phyloP scores from a whole-genome alignment of 306 rosid species.

The Inga laurina region DNA sequence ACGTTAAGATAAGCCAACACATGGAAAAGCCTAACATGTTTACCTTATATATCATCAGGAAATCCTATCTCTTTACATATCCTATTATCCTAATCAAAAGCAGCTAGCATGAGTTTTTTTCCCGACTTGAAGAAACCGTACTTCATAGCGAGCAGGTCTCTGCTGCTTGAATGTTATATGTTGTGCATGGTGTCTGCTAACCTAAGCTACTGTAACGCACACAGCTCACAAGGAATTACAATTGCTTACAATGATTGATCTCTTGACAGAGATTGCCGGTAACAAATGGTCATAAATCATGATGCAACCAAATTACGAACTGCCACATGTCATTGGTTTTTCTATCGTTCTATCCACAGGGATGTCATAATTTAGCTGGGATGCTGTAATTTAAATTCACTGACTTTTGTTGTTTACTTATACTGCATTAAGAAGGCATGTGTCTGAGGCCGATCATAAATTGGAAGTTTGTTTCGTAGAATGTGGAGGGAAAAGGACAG shows the following conservation, averaged over 20 bases:
- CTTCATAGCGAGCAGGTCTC: not conserved
- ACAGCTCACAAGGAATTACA: not conserved
- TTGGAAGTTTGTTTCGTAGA: not conserved
- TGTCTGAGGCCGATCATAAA: slow-evolving; percentile 9
- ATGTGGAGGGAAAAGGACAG: not conserved
- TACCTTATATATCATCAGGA: not conserved
- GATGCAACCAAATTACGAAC: slow-evolving; percentile 16
- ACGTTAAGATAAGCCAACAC: not conserved
- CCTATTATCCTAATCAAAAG: not conserved
- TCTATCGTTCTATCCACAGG: slow-evolving; percentile 6
- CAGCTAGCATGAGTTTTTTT: not conserved
- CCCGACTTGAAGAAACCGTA: not conserved
- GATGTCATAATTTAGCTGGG: not conserved
- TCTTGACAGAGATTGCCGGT: slow-evolving; percentile 22
- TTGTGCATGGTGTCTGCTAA: not conserved
- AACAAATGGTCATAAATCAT: not conserved
- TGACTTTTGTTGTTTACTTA: slow-evolving; percentile 17
- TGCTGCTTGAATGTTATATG: not conserved
- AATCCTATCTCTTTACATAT: not conserved
- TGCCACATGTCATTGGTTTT: slow-evolving; percentile 1
- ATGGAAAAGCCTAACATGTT: not conserved
- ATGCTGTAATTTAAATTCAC: not conserved
- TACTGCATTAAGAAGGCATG: not conserved
- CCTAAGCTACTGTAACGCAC: not conserved
- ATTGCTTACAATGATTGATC: slow-evolving; percentile 16